Evolutionary conservation across 768 basidiomycete species (phyloP).

Genomic region (Heimioporus sp.): DNA sequence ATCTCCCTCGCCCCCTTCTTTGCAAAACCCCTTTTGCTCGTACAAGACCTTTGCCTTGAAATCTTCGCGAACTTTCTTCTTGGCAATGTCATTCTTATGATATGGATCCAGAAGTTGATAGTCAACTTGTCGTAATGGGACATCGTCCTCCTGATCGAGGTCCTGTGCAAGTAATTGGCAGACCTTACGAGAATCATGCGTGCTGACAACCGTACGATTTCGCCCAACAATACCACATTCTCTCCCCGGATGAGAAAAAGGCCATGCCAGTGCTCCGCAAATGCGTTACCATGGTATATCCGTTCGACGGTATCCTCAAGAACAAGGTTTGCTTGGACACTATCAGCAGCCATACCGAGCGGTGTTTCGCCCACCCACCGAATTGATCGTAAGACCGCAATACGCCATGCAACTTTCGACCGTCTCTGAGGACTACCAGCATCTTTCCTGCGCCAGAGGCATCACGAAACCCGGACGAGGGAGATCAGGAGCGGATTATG

Average conservation of each 20-base stretch:
- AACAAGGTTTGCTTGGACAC: slow-evolving; percentile 83
- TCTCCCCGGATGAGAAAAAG: slow-evolving; percentile 96
- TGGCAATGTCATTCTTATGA: slow-evolving; percentile 70
- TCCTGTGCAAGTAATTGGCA: slow-evolving; percentile 51
- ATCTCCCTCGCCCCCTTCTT: slow-evolving; percentile 95
- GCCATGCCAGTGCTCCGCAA: slow-evolving; percentile 85
- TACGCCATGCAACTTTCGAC: slow-evolving; percentile 94
- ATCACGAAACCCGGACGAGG: slow-evolving; percentile 17
- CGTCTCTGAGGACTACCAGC: slow-evolving; percentile 94
- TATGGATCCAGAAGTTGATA: slow-evolving; percentile 67
- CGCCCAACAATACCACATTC: slow-evolving; percentile 95
- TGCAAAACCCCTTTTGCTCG: slow-evolving; percentile 86
- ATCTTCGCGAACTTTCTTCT: slow-evolving; percentile 80
- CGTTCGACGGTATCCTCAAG: slow-evolving; percentile 94
- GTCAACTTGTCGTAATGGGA: slow-evolving; percentile 74
- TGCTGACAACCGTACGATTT: slow-evolving; percentile 69
- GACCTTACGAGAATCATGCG: slow-evolving; percentile 2
- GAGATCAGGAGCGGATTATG: slow-evolving; percentile 36
- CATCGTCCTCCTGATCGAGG: slow-evolving; percentile 87
- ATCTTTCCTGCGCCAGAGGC: slow-evolving; percentile 80
- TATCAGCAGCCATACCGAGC: background rate
- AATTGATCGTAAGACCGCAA: slow-evolving; percentile 98
- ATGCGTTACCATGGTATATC: slow-evolving; percentile 86
- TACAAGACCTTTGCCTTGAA: slow-evolving; percentile 78
- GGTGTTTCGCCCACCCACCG: slow-evolving; percentile 52